Percentiles rank a stretch among this genome's conserved stretches.
Conservation (phyloP, 2,329 filamentous ascomycete genomes). For the Phoma sp. region DNA sequence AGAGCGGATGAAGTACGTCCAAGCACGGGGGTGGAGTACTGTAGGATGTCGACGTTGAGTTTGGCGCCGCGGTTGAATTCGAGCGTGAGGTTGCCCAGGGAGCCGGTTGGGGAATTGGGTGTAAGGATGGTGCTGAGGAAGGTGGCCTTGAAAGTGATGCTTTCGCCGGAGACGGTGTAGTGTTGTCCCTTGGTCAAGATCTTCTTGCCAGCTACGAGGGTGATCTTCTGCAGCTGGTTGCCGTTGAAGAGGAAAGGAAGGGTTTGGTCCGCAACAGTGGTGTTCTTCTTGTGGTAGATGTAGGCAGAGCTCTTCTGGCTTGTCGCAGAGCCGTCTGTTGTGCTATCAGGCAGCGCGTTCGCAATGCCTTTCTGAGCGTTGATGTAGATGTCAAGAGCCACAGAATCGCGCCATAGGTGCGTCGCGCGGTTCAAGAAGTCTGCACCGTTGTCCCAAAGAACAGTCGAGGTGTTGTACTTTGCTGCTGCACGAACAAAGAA, state of each 20-base stretch:
- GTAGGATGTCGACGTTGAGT: constrained; percentile 58
- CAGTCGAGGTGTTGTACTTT: constrained; percentile 58
- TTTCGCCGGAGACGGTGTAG: constrained; percentile 56
- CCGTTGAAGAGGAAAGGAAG: constrained; percentile 63
- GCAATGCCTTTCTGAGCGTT: constrained; percentile 53
- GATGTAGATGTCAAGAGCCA: constrained; percentile 57
- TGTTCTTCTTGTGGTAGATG: constrained; percentile 62
- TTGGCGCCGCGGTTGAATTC: constrained; percentile 61
- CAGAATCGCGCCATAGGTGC: constrained; percentile 60
- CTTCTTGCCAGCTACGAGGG: constrained; percentile 44
- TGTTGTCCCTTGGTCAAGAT: constrained; percentile 51
- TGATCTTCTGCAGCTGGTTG: constrained; percentile 56
- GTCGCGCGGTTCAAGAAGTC: constrained; percentile 62
- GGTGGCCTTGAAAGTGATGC: constrained; percentile 56
- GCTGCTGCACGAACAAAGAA: constrained; percentile 59
- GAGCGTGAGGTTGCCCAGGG: constrained; percentile 60
- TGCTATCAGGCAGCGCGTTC: constrained; percentile 63
- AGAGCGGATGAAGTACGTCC: constrained; percentile 8
- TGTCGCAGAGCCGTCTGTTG: constrained; percentile 55
- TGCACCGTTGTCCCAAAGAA: constrained; percentile 67
- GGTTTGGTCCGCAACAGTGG: constrained; percentile 51
- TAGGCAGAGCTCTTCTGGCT: constrained; percentile 62
- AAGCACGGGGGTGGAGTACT: constrained; percentile 60
- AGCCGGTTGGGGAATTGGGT: constrained; percentile 52
- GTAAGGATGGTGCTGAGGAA: constrained; percentile 59